Evolutionary conservation across 2,329 filamentous ascomycete species (phyloP), one percentile per base, ranked within the genome.

Genomic region (Fusarium buxicola): DNA sequence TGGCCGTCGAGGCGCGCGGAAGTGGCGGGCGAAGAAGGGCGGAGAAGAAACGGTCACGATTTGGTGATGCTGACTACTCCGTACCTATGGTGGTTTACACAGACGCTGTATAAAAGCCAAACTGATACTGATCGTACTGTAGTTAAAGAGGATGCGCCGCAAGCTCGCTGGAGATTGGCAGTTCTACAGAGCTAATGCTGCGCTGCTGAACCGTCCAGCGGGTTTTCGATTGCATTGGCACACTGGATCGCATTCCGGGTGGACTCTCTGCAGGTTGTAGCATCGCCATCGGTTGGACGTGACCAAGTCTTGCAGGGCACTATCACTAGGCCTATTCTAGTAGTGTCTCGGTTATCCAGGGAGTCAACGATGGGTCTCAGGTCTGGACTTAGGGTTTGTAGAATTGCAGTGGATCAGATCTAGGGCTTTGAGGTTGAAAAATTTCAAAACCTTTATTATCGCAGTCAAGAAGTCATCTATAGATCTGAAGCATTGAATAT

Each of bases 261-360:
- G 62, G 62, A 38, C 53, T 49, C 47, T 46, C 54, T 63, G 62
- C 58, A 66, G 55, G 46, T 57, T 58, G 41, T 16, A 47, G 50
- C 31, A 49, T 63, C 58, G 25, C 39, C 54, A 66, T 60, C 58
- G 46, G 63, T 66, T 66, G 62, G 62, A 47, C 52, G 46, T 57
- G 54, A 63, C 49, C 48, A 48, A 43, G 36, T 60, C 53, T 50
- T 46, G 54, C 63, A 53, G 43, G 44, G 47, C 63, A 41, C 58
- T 60, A 60, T 49, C 24, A 43, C 62, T 58, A 62, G 62, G 45
- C 54, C 58, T 55, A 59, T 55, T 62, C 48, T 35, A 65, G 60
- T 62, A 65, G 62, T 48, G 48, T 45, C 57, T 61, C 46, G 50
- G 45, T 41, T 56, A 50, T 41, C 16, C 35, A 55, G 58, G 49